A percentile compares a stretch with the other conserved stretches of the same genome.
Conservation (phyloP, 805 yeast genomes). For the Candida railenensis region DNA sequence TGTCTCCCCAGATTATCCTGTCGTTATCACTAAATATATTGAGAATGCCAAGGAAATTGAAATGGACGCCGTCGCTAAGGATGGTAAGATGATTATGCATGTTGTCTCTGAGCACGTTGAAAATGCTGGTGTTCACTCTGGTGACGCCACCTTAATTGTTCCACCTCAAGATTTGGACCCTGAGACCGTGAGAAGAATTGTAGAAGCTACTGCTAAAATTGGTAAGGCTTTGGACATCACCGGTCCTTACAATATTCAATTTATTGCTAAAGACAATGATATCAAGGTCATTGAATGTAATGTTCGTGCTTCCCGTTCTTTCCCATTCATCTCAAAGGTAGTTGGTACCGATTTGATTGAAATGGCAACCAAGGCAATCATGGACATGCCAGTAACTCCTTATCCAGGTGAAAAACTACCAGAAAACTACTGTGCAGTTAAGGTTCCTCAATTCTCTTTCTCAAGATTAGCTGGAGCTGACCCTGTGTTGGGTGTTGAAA, state of each 20-base stretch:
- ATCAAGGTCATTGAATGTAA: constrained; percentile 98
- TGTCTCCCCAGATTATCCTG: constrained; percentile 97
- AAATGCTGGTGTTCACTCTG: constrained; percentile 99
- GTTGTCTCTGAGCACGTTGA: constrained; percentile 98
- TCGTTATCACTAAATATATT: constrained; percentile 93
- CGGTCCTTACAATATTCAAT: constrained; percentile 97
- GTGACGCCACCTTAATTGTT: constrained; percentile 96
- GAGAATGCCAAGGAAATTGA: constrained; percentile 97
- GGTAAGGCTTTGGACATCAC: constrained; percentile 93
- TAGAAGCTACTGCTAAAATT: constrained; percentile 92
- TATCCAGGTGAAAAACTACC: constrained; percentile 90
- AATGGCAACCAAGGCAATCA: constrained; percentile 94
- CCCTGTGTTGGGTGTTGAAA: constrained; percentile 96
- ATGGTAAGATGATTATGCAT: constrained; percentile 93
- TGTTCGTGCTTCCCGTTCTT: constrained; percentile 98
- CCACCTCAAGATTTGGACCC: constrained; percentile 95
- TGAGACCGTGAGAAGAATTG: constrained; percentile 88
- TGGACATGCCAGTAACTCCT: constrained; percentile 83
- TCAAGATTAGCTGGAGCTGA: constrained; percentile 97
- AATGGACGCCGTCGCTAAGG: constrained; percentile 97
- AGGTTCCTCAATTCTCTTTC: constrained; percentile 97
- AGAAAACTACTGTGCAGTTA: constrained; percentile 90
- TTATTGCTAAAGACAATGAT: constrained; percentile 92
- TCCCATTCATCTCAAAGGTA: constrained; percentile 97
- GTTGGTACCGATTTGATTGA: constrained; percentile 95